Evolutionary conservation across 768 basidiomycete genomes (phyloP).

Genomic region (Termitomyces sp.): DNA sequence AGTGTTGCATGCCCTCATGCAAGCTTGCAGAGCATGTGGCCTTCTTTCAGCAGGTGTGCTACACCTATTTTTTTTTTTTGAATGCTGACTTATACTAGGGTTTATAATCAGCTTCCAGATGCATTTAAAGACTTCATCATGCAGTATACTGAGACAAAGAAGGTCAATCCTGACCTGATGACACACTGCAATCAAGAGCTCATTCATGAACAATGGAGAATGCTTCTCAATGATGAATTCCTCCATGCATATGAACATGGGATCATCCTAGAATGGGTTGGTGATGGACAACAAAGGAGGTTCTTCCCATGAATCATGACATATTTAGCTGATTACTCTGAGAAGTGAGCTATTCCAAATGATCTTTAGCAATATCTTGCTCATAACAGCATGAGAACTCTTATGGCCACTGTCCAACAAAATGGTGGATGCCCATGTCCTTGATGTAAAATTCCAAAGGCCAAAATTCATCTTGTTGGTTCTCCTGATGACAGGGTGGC

Average conservation of each 20-base stretch:
- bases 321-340: conserved; percentile 30
- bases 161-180: conserved; percentile 4
- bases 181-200: conserved; percentile 25
- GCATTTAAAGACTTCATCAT: background rate
- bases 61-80: no score
- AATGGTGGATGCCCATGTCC: background rate
- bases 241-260: conserved; percentile 23
- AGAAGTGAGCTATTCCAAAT: no score
- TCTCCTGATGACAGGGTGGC: background rate
- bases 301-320: conserved; percentile 25
- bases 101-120: conserved; percentile 3
- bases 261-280: conserved; percentile 27
- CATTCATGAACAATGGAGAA: conserved; percentile 21
- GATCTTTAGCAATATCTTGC: conserved; percentile 4
- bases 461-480: background rate
- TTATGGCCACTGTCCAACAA: background rate
- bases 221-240: conserved; percentile 24
- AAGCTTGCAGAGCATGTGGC: background rate
- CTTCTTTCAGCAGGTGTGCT: background rate
- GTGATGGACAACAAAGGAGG: conserved; percentile 20
- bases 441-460: background rate
- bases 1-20: background rate
- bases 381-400: background rate
- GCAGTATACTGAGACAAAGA: background rate
- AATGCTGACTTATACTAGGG: no score